These are phyloP conservation scores for Tetrapyrgos nigripes DNA, from an alignment of 1,284 basidiomycete species.

Conservation along the genomic window DNA sequence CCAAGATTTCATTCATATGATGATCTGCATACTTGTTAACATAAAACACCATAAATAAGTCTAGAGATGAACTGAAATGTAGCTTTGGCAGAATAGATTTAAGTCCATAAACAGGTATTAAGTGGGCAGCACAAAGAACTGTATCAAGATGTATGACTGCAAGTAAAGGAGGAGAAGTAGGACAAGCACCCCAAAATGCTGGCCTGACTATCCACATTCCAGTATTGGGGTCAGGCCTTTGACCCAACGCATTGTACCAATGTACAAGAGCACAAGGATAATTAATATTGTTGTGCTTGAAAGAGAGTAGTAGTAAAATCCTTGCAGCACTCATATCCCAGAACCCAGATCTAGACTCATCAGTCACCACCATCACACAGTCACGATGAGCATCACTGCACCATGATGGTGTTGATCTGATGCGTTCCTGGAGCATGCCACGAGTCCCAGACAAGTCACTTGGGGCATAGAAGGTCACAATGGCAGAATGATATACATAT, in stretches of 20 bases:
- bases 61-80: conserved; percentile 10
- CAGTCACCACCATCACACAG: conserved; percentile 27
- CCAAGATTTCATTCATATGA: conserved; percentile 21
- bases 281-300: no score
- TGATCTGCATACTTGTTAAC: conserved; percentile 26
- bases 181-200: no score
- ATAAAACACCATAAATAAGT: conserved; percentile 12
- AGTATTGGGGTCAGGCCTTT: conserved; percentile 11
- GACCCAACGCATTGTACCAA: conserved; percentile 2
- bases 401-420: conserved; percentile 31
- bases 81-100: conserved; percentile 12
- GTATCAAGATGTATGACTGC: no score
- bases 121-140: no score
- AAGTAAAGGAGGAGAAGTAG: no score
- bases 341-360: conserved; percentile 9
- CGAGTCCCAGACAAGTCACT: no score
- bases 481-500: conserved; percentile 30
- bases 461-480: conserved; percentile 32
- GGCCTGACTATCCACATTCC: conserved; percentile 22
- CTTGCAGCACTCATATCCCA: no score
- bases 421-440: no score
- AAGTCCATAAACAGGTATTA: conserved; percentile 19
- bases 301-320: no score
- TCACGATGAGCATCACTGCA: conserved; percentile 21
- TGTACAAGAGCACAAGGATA: no score